Percentiles rank a stretch among this genome's conserved stretches.
These are phyloP conservation scores for Sisymbrium irio DNA, from an alignment of 345 rosid species.

Conservation along the genomic window DNA sequence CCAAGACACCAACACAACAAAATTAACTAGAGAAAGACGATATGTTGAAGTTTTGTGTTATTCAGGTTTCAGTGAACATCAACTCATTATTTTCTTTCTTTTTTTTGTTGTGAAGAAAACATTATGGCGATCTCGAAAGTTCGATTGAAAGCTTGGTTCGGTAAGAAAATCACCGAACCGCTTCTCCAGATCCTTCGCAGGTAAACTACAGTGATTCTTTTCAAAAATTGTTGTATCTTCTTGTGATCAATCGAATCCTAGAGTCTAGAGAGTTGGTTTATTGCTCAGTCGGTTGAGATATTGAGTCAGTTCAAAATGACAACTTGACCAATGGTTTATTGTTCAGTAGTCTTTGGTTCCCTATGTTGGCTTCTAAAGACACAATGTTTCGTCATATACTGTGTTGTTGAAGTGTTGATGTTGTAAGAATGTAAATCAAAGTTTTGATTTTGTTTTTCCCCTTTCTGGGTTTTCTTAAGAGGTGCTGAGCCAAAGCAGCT, in stretches of 20 bases:
- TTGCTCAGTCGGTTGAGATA: no score
- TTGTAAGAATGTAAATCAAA: neutral
- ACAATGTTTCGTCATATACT: neutral
- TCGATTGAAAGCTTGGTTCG: constrained; percentile 47
- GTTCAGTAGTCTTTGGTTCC: no score
- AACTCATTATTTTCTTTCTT: no score
- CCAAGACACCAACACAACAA: neutral
- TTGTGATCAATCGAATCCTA: neutral
- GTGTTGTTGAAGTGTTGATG: neutral
- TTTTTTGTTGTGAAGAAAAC: neutral
- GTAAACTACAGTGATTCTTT: constrained; percentile 20
- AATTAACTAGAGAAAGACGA: neutral
- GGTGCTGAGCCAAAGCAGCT: constrained; percentile 88
- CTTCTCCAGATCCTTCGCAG: constrained; percentile 68
- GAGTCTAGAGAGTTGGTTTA: neutral
- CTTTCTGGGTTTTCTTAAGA: constrained; percentile 30
- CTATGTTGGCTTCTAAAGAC: neutral
- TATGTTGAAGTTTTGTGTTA: no score
- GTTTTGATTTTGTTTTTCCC: neutral
- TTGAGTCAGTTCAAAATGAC: neutral
- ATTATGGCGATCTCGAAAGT: constrained; percentile 39
- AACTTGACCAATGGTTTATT: neutral
- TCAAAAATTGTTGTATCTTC: neutral
- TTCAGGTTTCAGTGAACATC: no score
- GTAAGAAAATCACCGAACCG: constrained; percentile 62